Conservation (phyloP, 371 early-diverging fungal species). For the Coelomomyces lativittatus region DNA sequence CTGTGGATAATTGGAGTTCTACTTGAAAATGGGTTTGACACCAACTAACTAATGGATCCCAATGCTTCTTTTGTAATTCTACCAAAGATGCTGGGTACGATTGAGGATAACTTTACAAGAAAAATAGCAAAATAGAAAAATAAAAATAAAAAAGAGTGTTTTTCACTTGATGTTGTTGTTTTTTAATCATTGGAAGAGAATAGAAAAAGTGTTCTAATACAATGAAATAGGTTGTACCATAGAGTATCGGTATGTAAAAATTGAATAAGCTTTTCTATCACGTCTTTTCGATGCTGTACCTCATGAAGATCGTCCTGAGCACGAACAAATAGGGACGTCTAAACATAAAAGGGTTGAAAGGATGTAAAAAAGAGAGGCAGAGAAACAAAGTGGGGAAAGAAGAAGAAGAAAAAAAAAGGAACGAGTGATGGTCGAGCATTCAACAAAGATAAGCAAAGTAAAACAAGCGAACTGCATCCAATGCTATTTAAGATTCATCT, state of each 20-base stretch:
- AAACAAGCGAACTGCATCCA: too few relatives aligned
- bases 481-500: too few relatives aligned
- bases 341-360: too few relatives aligned
- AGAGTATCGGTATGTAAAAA: constrained; percentile 76
- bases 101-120: constrained; percentile 64
- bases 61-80: constrained; percentile 55
- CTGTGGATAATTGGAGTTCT: constrained; percentile 50
- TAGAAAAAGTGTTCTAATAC: background rate
- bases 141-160: too few relatives aligned
- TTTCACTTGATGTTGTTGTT: too few relatives aligned
- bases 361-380: too few relatives aligned
- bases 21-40: constrained; percentile 40
- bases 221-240: constrained; percentile 19
- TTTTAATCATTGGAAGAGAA: background rate
- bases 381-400: too few relatives aligned
- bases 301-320: constrained; percentile 54
- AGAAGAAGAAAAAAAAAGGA: too few relatives aligned
- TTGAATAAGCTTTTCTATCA: constrained; percentile 50
- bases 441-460: too few relatives aligned
- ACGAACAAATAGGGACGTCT: constrained; percentile 72
- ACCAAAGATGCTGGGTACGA: constrained; percentile 55
- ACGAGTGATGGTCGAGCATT: too few relatives aligned
- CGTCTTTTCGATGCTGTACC: constrained; percentile 27
- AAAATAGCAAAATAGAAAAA: too few relatives aligned
- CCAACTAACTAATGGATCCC: constrained; percentile 70